phyloP scores from a whole-genome alignment of 345 rosid species.

The Cardiospermum halicacabum region DNA sequence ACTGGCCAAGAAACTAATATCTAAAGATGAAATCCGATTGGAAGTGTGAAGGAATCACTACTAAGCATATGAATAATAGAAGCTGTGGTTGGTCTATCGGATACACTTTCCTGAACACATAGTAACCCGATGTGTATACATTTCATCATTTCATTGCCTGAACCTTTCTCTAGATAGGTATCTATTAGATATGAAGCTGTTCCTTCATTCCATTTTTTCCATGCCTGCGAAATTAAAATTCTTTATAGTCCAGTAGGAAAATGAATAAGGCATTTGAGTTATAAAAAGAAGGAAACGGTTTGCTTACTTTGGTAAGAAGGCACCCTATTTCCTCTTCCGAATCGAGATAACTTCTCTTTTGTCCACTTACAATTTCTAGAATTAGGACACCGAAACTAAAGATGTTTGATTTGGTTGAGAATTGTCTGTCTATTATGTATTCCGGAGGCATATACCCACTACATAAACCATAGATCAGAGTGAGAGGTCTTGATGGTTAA shows the following conservation, averaged over 20 bases:
- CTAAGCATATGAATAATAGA: no score
- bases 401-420: neutral
- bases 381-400: neutral
- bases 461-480: neutral
- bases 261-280: neutral
- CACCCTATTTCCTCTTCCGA: slow-evolving; percentile 4
- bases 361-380: neutral
- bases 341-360: neutral
- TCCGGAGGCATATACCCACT: slow-evolving; percentile 13
- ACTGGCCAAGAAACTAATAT: no score
- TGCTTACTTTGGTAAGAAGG: slow-evolving; percentile 12
- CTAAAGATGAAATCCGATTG: no score
- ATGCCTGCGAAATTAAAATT: slow-evolving; percentile 21
- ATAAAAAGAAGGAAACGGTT: neutral
- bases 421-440: neutral
- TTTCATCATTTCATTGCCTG: slow-evolving; percentile 22
- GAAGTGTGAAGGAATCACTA: no score
- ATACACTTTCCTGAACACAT: slow-evolving; percentile 35
- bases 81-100: slow-evolving; percentile 28
- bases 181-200: neutral
- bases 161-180: slow-evolving; percentile 9
- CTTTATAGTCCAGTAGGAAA: neutral
- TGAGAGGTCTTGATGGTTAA: neutral
- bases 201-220: slow-evolving; percentile 27
- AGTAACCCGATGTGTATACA: slow-evolving; percentile 38